These are phyloP conservation scores for Eudorina sp. DNA, from an alignment of 139 green algal genomes.

Conservation along the genomic window DNA sequence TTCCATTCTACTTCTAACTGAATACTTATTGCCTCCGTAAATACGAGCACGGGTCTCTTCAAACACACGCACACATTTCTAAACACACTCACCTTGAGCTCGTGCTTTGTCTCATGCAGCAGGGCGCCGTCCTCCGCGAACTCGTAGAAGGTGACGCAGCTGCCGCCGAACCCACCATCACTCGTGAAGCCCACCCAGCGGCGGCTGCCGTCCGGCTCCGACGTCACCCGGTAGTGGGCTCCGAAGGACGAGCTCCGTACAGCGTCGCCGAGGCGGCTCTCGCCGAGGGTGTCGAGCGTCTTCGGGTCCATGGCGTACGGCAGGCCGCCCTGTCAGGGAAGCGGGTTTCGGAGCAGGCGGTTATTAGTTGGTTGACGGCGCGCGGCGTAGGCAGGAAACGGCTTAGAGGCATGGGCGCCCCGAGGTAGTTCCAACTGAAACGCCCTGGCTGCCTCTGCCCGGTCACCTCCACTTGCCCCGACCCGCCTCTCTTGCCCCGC, in stretches of 20 bases:
- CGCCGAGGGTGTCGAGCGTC: conserved; percentile 59
- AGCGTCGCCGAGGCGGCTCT: conserved; percentile 58
- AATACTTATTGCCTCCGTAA: no score
- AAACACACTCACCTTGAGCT: conserved; percentile 46
- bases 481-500: no score
- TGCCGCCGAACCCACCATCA: neutral
- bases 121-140: conserved; percentile 31
- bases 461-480: no score
- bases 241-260: conserved; percentile 50
- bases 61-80: no score
- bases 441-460: no score
- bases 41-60: no score
- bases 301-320: conserved; percentile 60
- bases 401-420: no score
- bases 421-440: no score
- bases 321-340: conserved; percentile 51
- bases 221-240: conserved; percentile 64
- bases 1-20: no score
- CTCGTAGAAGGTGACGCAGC: conserved; percentile 52
- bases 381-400: no score
- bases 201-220: neutral
- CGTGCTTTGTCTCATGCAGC: conserved; percentile 30
- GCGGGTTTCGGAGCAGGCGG: neutral
- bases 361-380: no score
- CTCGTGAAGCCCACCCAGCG: conserved; percentile 33